Conservation (phyloP, 2,329 filamentous ascomycete genomes). For the Pseudohalonectria lignicola region DNA sequence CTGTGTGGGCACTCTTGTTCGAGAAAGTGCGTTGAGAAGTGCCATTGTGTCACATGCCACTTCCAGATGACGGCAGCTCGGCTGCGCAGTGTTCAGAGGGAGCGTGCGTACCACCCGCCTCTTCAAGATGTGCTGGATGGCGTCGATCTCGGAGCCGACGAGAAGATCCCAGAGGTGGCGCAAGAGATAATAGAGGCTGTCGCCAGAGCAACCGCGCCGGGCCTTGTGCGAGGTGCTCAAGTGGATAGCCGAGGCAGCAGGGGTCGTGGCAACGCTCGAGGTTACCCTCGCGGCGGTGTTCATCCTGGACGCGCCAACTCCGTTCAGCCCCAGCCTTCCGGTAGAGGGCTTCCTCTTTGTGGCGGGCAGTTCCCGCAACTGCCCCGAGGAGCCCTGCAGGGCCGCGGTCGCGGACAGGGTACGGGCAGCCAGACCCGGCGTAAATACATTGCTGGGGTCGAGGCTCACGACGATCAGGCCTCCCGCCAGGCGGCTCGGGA, state of each 20-base stretch:
- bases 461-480: too few species aligned
- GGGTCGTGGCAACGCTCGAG: not conserved
- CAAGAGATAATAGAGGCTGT: not conserved
- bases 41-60: not conserved
- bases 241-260: not conserved
- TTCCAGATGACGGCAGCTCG: not conserved
- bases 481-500: too few species aligned
- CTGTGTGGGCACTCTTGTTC: conserved; percentile 1
- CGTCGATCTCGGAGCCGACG: not conserved
- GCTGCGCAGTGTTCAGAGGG: not conserved
- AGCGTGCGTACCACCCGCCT: not conserved
- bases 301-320: too few species aligned
- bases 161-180: not conserved
- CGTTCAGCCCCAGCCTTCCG: too few species aligned
- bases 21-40: conserved; percentile 3
- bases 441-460: too few species aligned
- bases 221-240: not conserved
- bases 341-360: too few species aligned
- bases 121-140: not conserved
- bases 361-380: too few species aligned
- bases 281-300: too few species aligned
- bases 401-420: too few species aligned
- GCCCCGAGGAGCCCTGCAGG: too few species aligned
- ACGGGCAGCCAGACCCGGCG: too few species aligned
- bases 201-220: not conserved